Conservation (phyloP, 2,329 filamentous ascomycete species). For the Paecilomyces formosus region DNA sequence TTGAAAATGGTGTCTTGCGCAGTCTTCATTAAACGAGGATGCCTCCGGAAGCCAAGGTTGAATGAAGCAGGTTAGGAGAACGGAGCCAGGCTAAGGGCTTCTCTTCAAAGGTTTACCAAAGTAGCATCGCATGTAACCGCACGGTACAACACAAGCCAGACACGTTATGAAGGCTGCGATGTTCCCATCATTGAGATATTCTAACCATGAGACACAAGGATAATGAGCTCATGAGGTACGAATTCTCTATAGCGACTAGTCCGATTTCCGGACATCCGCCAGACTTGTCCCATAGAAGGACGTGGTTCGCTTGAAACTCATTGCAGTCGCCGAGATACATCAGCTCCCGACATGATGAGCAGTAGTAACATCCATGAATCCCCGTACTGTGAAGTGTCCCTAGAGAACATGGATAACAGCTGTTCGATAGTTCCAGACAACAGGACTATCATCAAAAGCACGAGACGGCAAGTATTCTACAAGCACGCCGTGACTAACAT, state of each 20-base stretch:
- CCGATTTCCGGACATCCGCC: constrained; percentile 59
- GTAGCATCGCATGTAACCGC: constrained; percentile 48
- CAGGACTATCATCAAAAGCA: background rate
- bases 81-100: background rate
- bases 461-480: background rate
- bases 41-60: constrained; percentile 47
- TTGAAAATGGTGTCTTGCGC: constrained; percentile 32
- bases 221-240: constrained; percentile 54
- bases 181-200: constrained; percentile 62
- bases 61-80: background rate
- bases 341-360: constrained; percentile 1
- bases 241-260: constrained; percentile 46
- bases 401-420: background rate
- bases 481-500: background rate
- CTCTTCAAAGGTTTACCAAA: constrained; percentile 64
- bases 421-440: background rate
- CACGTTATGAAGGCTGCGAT: constrained; percentile 57
- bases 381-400: background rate
- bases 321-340: too few relatives aligned
- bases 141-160: constrained; percentile 54
- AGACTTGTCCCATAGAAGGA: constrained; percentile 52
- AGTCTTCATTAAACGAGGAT: constrained; percentile 64
- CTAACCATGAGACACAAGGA: constrained; percentile 61
- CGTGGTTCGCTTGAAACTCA: constrained; percentile 65
- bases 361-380: constrained; percentile 6